Evolutionary conservation across 2,329 filamentous ascomycete species (phyloP), one percentile per base, ranked within the genome.

Genomic region (Nemania diffusa): DNA sequence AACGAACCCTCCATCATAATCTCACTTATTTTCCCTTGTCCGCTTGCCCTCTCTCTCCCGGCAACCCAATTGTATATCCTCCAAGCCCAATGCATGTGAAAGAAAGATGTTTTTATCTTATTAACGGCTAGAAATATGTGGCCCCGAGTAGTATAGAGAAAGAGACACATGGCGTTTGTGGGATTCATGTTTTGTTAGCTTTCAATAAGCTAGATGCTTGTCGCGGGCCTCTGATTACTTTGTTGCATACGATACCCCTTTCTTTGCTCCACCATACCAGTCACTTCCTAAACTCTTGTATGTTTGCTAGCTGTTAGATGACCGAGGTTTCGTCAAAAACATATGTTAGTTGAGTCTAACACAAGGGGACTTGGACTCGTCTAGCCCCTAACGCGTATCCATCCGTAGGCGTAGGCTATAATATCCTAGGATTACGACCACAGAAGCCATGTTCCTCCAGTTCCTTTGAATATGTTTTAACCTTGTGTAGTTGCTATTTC

Each of bases 201-300:
- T 51, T 55, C 34, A 44, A 44, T 42, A 56, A 32, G 46, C 42
- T 40, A 46, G 34, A 51, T 53, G 34, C 53, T 59, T 44, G 27
- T 29, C 56, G 17, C 40, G 57, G 40, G 59, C 57, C 46, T 55
- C 44, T 51, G 51, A 37, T 56, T 11, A 42, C 42, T 44, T 56
- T 57, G 27, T 53, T 13, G 60, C 53, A 32, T 58, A 69, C 67
- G 67, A 69, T 69, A 69, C 64, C 67, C 67, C 37, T n/a, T 26
- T n/a, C 13, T 55, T 15, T 46, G 26, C 24, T 51, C 40, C 9
- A 24, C n/a, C 6, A 34, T 58, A 17, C 29, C 5, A 50, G 55
- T n/a, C 22, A 15, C 24, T 44, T 26, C n/a, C n/a, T 48, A 57
- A 1, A 17, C 34, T 46, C 44, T 48, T 62, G 27, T 50, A 48